These are phyloP conservation scores for Agaricus sinodeliciosus DNA, from an alignment of 768 basidiomycete species.

Conservation along the genomic window DNA sequence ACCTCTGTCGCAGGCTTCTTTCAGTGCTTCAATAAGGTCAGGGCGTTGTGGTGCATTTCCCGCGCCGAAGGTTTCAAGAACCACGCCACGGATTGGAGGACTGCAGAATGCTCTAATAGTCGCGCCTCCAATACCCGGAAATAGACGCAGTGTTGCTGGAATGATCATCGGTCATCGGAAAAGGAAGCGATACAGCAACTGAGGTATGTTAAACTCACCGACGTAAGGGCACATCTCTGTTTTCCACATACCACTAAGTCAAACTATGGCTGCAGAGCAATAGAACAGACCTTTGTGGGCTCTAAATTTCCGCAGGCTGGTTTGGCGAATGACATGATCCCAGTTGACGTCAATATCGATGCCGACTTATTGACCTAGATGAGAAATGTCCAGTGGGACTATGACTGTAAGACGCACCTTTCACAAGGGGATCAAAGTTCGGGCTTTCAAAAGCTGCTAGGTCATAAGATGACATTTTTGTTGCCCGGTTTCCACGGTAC, in stretches of 20 bases:
- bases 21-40: slow-evolving; percentile 71
- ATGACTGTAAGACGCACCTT: slow-evolving; percentile 42
- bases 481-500: slow-evolving; percentile 80
- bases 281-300: slow-evolving; percentile 62
- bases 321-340: slow-evolving; percentile 83
- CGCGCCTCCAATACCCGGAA: slow-evolving; percentile 76
- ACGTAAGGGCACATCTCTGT: slow-evolving; percentile 78
- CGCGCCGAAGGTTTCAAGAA: slow-evolving; percentile 88
- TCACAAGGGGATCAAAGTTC: slow-evolving; percentile 76
- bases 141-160: slow-evolving; percentile 76
- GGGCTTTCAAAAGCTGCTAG: slow-evolving; percentile 81
- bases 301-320: slow-evolving; percentile 67
- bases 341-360: slow-evolving; percentile 89
- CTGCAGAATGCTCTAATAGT: slow-evolving; percentile 73
- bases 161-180: not conserved
- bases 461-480: slow-evolving; percentile 77
- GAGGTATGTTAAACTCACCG: slow-evolving; percentile 38
- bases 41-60: slow-evolving; percentile 85
- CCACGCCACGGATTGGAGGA: slow-evolving; percentile 71
- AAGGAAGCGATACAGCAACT: not conserved
- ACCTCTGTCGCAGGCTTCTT: slow-evolving; percentile 76
- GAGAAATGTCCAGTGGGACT: slow-evolving; percentile 1
- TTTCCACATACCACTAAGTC: not conserved
- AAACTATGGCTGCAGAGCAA: not conserved
- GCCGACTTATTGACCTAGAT: slow-evolving; percentile 47